Evolutionary conservation across 495 filamentous ascomycete species (phyloP).

Genomic region (Hyaloscypha finlandica): DNA sequence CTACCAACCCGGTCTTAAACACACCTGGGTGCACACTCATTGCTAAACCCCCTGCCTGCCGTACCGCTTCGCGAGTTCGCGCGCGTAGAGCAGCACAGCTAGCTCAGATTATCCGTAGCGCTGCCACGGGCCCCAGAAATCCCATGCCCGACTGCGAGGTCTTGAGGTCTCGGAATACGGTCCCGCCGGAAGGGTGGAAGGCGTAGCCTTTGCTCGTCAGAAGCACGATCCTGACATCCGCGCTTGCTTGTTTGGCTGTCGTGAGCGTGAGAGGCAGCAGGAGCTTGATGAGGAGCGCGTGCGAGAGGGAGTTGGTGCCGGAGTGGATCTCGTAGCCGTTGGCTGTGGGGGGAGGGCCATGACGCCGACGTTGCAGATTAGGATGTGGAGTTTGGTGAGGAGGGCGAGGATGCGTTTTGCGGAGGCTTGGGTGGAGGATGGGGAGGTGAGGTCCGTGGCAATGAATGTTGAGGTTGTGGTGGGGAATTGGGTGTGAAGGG

Average conservation of each 20-base stretch:
- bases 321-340: slow-evolving; percentile 71
- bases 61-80: slow-evolving; percentile 58
- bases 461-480: slow-evolving; percentile 18
- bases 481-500: slow-evolving; percentile 35
- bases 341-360: slow-evolving; percentile 57
- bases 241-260: slow-evolving; percentile 36
- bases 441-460: slow-evolving; percentile 18
- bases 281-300: slow-evolving; percentile 67
- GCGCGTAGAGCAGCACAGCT: slow-evolving; percentile 66
- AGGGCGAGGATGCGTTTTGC: slow-evolving; percentile 9
- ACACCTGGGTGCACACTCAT: slow-evolving; percentile 68
- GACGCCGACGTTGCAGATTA: slow-evolving; percentile 72
- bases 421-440: slow-evolving; percentile 13
- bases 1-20: slow-evolving; percentile 37
- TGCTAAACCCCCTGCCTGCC: slow-evolving; percentile 49
- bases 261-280: slow-evolving; percentile 57
- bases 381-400: slow-evolving; percentile 48
- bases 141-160: slow-evolving; percentile 32
- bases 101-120: slow-evolving; percentile 72
- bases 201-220: slow-evolving; percentile 38
- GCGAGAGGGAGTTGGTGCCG: slow-evolving; percentile 70
- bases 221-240: slow-evolving; percentile 47
- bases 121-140: slow-evolving; percentile 35
- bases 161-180: slow-evolving; percentile 42
- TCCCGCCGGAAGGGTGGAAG: slow-evolving; percentile 38